These are phyloP conservation scores for Cardamine occulta DNA, from an alignment of 345 rosid species.

Conservation along the genomic window DNA sequence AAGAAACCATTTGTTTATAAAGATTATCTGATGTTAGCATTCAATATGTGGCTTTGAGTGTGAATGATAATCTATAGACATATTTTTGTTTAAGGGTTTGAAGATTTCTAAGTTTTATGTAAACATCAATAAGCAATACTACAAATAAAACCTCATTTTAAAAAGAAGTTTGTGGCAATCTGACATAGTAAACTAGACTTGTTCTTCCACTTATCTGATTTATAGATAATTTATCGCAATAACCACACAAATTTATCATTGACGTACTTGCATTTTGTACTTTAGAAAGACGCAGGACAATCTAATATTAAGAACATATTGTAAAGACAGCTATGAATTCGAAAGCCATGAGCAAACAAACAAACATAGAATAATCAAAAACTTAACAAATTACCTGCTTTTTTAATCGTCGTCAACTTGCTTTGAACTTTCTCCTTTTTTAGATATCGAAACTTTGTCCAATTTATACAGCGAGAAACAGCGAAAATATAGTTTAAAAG, in stretches of 20 bases:
- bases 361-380: constrained; percentile 10
- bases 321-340: constrained; percentile 19
- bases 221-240: constrained; percentile 4
- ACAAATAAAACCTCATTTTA: neutral
- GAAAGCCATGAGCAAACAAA: constrained; percentile 27
- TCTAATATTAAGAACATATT: constrained; percentile 8
- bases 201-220: constrained; percentile 40
- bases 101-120: constrained; percentile 27
- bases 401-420: constrained; percentile 16
- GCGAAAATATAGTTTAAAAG: constrained; percentile 3
- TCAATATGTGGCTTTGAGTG: constrained; percentile 16
- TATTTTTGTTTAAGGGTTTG: neutral
- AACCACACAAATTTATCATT: constrained; percentile 31
- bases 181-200: constrained; percentile 37
- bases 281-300: neutral
- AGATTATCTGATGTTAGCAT: constrained; percentile 8
- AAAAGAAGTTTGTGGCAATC: constrained; percentile 19
- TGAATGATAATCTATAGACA: constrained; percentile 7
- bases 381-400: neutral
- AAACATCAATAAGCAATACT: constrained; percentile 5
- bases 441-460: neutral
- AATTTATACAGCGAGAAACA: constrained; percentile 7
- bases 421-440: constrained; percentile 37
- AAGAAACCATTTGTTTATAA: neutral
- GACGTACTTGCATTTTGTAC: constrained; percentile 25